Base-by-base conservation (phyloP, 805 yeast genomes). In the Yarrowia sp. region DNA sequence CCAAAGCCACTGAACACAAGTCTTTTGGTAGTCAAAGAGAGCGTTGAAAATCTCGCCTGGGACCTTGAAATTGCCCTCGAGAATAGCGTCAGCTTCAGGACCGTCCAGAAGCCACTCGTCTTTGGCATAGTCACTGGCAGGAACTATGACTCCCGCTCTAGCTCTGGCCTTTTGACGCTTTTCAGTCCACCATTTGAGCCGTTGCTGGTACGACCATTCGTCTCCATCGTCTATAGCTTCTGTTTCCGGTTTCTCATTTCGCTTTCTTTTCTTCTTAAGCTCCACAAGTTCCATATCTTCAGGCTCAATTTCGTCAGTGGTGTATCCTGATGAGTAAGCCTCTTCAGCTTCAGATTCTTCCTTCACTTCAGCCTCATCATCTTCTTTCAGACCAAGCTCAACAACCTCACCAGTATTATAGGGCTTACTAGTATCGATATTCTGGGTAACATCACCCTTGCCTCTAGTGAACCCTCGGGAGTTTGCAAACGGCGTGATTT, bases 1-100 rank as follows among this genome's bases (percentile, higher is more conserved):
- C 89, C 96, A 93, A 1, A 95, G 84, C 99, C 99, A 94, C 74
- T 95, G 97, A 1, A 95, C 98, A 71, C 98, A 92, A 0, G 98
- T 95, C 74, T 91, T 91, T 74, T 95, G 99, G 77, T 95, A 95
- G 72, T 91, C 97, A 75, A 95, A 95, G 14, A 95, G 79, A 5
- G 92, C 84, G 0, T 95, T 88, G 77, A 89, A 92, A 0, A 95
- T 87, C 72, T 94, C 98, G 2, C 98, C 98, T 0, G 99, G 98
- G 0, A 95, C 81, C 70, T 80, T 84, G 77, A 89, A 92, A 9
- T 84, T 85, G 46, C 85, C 86, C 74, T 91, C 89, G 5, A 94
- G 78, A 8, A 84, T 82, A 0, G 97, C 93, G 77, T 92, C 97
- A 0, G 90, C 84, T 35, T 85, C 81, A 0, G 65, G 65, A n/a